A percentile compares a stretch with the other conserved stretches of the same genome.
Evolutionary conservation across 2,329 filamentous ascomycete species (phyloP).

Genomic region (Cladosporium oxysporum): DNA sequence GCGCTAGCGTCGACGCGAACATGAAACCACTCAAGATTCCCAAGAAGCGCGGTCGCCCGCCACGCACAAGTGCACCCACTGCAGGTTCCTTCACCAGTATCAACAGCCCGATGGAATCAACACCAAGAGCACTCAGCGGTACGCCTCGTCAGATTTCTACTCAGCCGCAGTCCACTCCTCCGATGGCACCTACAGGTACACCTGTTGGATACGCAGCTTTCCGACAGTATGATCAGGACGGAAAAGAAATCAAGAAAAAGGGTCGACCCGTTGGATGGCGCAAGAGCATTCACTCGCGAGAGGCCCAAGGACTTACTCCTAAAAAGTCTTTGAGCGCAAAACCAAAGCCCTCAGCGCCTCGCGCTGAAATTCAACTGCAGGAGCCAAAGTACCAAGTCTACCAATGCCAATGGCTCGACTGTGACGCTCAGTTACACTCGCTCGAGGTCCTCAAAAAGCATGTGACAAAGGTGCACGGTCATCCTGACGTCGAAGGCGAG

Average conservation of each 20-base stretch:
- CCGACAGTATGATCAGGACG: constrained; percentile 36
- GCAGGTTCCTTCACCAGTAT: constrained; percentile 13
- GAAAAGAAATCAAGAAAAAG: constrained; percentile 44
- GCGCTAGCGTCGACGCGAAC: background rate
- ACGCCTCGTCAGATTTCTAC: constrained; percentile 6
- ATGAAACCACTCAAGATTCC: constrained; percentile 25
- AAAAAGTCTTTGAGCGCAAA: constrained; percentile 23
- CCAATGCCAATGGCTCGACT: constrained; percentile 60
- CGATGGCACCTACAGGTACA: constrained; percentile 16
- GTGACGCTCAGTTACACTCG: constrained; percentile 62
- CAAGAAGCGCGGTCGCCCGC: constrained; percentile 38
- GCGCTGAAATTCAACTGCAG: background rate
- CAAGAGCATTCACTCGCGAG: constrained; percentile 48
- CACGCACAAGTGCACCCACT: constrained; percentile 35
- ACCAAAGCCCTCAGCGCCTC: constrained; percentile 16
- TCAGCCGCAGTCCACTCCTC: background rate
- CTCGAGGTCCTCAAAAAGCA: constrained; percentile 61
- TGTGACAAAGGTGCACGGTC: constrained; percentile 56
- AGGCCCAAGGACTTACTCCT: constrained; percentile 32
- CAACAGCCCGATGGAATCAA: constrained; percentile 4
- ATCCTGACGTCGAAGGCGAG: constrained; percentile 37
- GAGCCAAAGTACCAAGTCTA: constrained; percentile 49
- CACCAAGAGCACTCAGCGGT: background rate
- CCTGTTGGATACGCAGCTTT: constrained; percentile 48
- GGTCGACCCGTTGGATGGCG: constrained; percentile 54